phyloP scores from a whole-genome alignment of 78 protist species.

The Dictyostelium intermedium region DNA sequence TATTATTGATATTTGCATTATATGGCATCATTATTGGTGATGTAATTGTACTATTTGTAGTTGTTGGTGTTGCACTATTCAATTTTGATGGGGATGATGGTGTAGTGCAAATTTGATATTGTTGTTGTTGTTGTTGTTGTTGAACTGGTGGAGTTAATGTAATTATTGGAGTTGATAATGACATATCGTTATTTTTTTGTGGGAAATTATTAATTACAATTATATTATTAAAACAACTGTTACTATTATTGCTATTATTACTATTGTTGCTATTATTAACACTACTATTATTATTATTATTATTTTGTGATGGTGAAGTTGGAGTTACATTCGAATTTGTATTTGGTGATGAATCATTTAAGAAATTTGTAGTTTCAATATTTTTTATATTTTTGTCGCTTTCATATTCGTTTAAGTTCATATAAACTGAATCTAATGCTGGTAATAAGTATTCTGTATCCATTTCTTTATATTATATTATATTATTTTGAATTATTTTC shows the following conservation, averaged over 20 bases:
- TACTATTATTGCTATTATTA: too few species aligned
- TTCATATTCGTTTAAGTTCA: background rate
- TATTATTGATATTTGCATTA: too few species aligned
- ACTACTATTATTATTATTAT: background rate
- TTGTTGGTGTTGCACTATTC: slow-evolving; percentile 1
- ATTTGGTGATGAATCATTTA: background rate
- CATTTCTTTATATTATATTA: background rate
- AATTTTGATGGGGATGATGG: background rate
- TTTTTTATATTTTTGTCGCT: background rate
- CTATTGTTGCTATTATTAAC: too few species aligned
- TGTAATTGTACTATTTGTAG: slow-evolving; percentile 12
- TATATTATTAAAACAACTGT: background rate
- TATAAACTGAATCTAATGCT: background rate
- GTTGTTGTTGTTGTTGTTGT: background rate
- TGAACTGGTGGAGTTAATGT: background rate
- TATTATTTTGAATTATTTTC: too few species aligned
- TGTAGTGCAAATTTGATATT: background rate
- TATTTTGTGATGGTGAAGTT: background rate
- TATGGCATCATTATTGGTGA: background rate
- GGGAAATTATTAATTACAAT: background rate
- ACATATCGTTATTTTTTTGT: background rate
- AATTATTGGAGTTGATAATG: background rate
- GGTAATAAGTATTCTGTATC: background rate
- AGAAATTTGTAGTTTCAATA: background rate
- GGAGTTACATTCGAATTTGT: background rate